Conservation (phyloP, 352 stramenopile species). For the Phytophthora vignae region DNA sequence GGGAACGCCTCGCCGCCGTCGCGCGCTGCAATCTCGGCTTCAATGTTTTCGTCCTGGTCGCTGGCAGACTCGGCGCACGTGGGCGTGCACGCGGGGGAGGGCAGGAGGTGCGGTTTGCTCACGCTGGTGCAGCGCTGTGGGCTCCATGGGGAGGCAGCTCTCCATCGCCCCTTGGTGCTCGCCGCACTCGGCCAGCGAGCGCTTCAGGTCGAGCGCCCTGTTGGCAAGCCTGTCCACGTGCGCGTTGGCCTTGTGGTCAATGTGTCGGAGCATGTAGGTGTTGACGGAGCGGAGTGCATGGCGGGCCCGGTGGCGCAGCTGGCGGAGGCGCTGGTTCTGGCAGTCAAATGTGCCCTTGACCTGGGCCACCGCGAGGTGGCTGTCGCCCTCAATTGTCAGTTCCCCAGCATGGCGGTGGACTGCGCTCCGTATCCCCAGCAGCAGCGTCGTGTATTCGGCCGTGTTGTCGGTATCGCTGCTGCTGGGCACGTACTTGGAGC, state of each 20-base stretch:
- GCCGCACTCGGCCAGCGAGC: not conserved
- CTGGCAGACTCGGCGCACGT: too few species aligned
- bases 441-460: slow-evolving; percentile 21
- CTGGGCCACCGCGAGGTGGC: slow-evolving; percentile 3
- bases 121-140: too few species aligned
- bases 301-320: slow-evolving; percentile 2
- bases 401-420: not conserved
- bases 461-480: slow-evolving; percentile 32
- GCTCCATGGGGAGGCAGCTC: too few species aligned
- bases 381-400: not conserved
- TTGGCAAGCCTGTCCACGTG: not conserved
- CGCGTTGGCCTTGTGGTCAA: not conserved
- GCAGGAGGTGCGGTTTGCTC: too few species aligned
- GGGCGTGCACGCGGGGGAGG: too few species aligned
- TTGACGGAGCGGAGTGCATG: not conserved
- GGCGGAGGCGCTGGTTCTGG: not conserved
- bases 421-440: slow-evolving; percentile 5
- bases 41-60: too few species aligned
- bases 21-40: not conserved
- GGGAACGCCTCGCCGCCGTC: too few species aligned
- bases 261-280: slow-evolving; percentile 4
- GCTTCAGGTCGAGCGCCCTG: not conserved
- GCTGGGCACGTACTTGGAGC: slow-evolving; percentile 10
- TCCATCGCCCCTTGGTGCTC: not conserved
- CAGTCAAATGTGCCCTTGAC: slow-evolving; percentile 2